Conservation (phyloP, 345 rosid species). For the thale cress (Arabidopsis thaliana) region TAIR10.1 NC_003070.9:22558001-22558500, state of each 20-base stretch:
- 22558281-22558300: not conserved
- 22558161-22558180: not conserved
- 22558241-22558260: not conserved
- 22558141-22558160: slow-evolving; percentile 10
- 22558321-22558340: not conserved
- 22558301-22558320: not conserved
- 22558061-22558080: not conserved
- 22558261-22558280: not conserved
- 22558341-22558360: not conserved
- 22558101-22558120: not conserved
- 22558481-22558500: not conserved
- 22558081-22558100: not conserved
- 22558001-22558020: not conserved
- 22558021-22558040: not conserved
- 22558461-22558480: not conserved
- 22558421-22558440: not conserved
- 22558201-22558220: not conserved
- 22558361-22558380: not conserved
- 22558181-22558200: not conserved
- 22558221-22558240: not conserved
- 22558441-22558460: slow-evolving; percentile 9
- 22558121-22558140: not conserved
- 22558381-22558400: slow-evolving; percentile 24
- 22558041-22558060: not conserved
- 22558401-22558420: not conserved